These are phyloP conservation scores for Magnolia officinalis DNA, from an alignment of 164 flowering plant species.

Conservation along the genomic window DNA sequence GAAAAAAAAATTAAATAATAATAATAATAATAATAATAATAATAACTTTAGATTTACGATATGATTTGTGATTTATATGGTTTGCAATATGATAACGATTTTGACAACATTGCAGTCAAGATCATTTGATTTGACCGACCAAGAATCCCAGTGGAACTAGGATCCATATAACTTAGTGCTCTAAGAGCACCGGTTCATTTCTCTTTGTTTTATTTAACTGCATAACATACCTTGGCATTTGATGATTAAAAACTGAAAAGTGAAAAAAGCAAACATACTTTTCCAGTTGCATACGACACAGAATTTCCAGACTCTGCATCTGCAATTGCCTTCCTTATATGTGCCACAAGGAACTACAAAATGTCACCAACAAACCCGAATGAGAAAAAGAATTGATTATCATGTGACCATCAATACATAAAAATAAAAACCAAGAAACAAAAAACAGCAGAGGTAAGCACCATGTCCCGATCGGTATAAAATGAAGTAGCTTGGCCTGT, in stretches of 20 bases:
- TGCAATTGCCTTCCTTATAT: slow-evolving; percentile 58
- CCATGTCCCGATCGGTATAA: slow-evolving; percentile 64
- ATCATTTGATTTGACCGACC: background rate
- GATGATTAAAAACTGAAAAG: too few species aligned
- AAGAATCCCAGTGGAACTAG: too few species aligned
- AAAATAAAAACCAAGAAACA: background rate
- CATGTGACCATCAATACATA: background rate
- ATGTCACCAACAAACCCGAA: slow-evolving; percentile 6
- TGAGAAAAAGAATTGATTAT: slow-evolving; percentile 1
- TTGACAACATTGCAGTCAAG: background rate
- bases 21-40: too few species aligned
- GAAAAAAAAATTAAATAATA: too few species aligned
- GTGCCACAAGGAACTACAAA: slow-evolving; percentile 53
- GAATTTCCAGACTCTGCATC: slow-evolving; percentile 53
- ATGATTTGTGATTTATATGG: too few species aligned
- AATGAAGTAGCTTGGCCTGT: slow-evolving; percentile 65
- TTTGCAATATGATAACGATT: too few species aligned
- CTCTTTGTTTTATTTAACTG: too few species aligned
- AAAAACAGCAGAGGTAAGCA: slow-evolving; percentile 6
- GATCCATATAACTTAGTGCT: background rate
- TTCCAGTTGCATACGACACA: slow-evolving; percentile 58
- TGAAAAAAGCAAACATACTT: slow-evolving; percentile 29
- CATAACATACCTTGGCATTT: too few species aligned
- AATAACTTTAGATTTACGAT: too few species aligned
- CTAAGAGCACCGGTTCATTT: too few species aligned